These are phyloP conservation scores for Coriaria nepalensis DNA, from an alignment of 306 rosid species.

Conservation along the genomic window DNA sequence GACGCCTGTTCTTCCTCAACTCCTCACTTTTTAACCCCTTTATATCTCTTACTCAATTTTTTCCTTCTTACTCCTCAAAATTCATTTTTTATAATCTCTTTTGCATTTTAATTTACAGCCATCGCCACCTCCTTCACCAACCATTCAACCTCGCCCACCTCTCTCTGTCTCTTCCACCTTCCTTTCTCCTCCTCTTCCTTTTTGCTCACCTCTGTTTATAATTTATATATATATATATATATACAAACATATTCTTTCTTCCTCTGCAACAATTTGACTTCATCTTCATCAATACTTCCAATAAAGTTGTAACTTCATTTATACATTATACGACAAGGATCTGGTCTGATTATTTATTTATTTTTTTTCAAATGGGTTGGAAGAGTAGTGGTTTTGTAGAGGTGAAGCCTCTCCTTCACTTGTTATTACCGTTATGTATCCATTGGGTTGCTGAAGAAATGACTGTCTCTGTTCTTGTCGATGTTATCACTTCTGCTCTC, in stretches of 20 bases:
- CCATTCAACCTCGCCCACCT: neutral
- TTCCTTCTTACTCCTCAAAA: too few species aligned
- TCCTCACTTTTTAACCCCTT: conserved; percentile 3
- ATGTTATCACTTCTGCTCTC: conserved; percentile 46
- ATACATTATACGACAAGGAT: neutral
- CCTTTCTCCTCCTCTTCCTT: neutral
- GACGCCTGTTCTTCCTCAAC: conserved; percentile 11
- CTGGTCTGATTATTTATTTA: neutral
- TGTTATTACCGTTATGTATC: conserved; percentile 49
- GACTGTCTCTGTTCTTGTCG: conserved; percentile 79
- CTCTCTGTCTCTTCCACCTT: neutral
- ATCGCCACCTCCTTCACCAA: too few species aligned
- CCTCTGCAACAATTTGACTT: too few species aligned
- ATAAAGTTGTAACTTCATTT: neutral
- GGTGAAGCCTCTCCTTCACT: conserved; percentile 45
- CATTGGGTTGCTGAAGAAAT: conserved; percentile 81
- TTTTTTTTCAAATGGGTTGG: conserved; percentile 5
- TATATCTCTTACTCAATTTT: neutral
- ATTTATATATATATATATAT: neutral
- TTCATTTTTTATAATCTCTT: too few species aligned
- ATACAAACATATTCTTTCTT: too few species aligned
- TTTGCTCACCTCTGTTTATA: neutral
- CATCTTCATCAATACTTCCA: too few species aligned
- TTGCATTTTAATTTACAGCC: too few species aligned
- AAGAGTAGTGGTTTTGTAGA: conserved; percentile 21